Evolutionary conservation across 2,329 filamentous ascomycete species (phyloP).

Genomic region (Gaeumannomyces tritici): DNA sequence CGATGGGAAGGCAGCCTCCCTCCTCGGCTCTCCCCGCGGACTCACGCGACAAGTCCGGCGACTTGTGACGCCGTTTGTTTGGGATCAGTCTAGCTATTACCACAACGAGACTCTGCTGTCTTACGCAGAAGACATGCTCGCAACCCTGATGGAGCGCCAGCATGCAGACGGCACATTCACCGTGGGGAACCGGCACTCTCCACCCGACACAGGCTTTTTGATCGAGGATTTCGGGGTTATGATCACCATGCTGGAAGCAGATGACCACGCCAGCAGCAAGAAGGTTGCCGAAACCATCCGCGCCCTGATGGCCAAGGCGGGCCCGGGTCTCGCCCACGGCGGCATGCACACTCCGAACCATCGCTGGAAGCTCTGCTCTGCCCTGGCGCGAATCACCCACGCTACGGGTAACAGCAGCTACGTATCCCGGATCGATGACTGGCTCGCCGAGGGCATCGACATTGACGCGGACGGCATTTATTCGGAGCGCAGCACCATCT

Average conservation of each 20-base stretch:
- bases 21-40: neutral
- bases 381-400: neutral
- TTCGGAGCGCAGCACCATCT: slow-evolving; percentile 2
- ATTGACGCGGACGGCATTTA: slow-evolving; percentile 1
- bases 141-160: neutral
- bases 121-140: neutral
- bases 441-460: slow-evolving; percentile 2
- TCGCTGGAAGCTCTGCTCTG: slow-evolving; percentile 1
- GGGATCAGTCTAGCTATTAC: neutral
- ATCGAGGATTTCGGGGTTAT: slow-evolving; percentile 2
- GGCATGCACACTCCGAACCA: slow-evolving; percentile 1
- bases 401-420: slow-evolving; percentile 1
- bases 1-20: neutral
- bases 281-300: neutral
- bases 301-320: neutral
- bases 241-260: neutral
- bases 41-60: slow-evolving; percentile 1
- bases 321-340: neutral
- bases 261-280: neutral
- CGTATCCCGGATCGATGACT: neutral
- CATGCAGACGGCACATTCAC: neutral
- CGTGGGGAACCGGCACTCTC: slow-evolving; percentile 1
- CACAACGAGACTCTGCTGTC: slow-evolving; percentile 1
- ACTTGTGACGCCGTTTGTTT: slow-evolving; percentile 1
- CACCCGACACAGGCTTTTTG: slow-evolving; percentile 1